Percentiles rank a stretch among this genome's conserved stretches.
phyloP scores from a whole-genome alignment of 2,329 filamentous ascomycete genomes.

The Fusarium armeniacum region DNA sequence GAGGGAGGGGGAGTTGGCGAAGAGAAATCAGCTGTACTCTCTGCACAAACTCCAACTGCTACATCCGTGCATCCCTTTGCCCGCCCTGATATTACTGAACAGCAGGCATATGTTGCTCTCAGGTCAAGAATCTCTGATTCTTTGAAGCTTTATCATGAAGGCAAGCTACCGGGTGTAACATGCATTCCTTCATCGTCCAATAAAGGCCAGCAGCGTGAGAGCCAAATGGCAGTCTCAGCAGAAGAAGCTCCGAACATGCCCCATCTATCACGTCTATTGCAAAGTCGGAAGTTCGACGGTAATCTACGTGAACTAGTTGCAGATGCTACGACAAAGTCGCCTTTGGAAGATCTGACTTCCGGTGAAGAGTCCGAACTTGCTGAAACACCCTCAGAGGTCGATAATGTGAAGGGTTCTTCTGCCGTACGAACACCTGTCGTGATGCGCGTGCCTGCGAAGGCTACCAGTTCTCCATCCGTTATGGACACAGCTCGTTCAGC shows the following conservation, averaged over 20 bases:
- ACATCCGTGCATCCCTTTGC: slow-evolving; percentile 55
- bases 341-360: slow-evolving; percentile 64
- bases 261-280: slow-evolving; percentile 75
- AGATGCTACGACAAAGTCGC: slow-evolving; percentile 69
- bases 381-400: slow-evolving; percentile 36
- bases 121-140: slow-evolving; percentile 68
- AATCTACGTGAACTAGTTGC: slow-evolving; percentile 71
- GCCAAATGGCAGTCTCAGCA: slow-evolving; percentile 55
- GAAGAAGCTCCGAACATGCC: slow-evolving; percentile 71
- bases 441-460: slow-evolving; percentile 72
- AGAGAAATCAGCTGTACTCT: slow-evolving; percentile 43
- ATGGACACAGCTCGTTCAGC: slow-evolving; percentile 61
- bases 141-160: slow-evolving; percentile 65
- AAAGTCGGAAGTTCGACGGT: slow-evolving; percentile 71
- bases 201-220: slow-evolving; percentile 17
- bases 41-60: slow-evolving; percentile 28
- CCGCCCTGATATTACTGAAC: slow-evolving; percentile 64
- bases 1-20: slow-evolving; percentile 45
- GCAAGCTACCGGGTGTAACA: slow-evolving; percentile 64
- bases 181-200: slow-evolving; percentile 58
- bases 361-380: slow-evolving; percentile 67
- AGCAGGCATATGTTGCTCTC: slow-evolving; percentile 65
- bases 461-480: slow-evolving; percentile 65
- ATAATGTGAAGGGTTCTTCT: slow-evolving; percentile 28
- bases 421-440: slow-evolving; percentile 57